phyloP scores from a whole-genome alignment of 2,329 filamentous ascomycete genomes.

The Aciculosporium take region DNA sequence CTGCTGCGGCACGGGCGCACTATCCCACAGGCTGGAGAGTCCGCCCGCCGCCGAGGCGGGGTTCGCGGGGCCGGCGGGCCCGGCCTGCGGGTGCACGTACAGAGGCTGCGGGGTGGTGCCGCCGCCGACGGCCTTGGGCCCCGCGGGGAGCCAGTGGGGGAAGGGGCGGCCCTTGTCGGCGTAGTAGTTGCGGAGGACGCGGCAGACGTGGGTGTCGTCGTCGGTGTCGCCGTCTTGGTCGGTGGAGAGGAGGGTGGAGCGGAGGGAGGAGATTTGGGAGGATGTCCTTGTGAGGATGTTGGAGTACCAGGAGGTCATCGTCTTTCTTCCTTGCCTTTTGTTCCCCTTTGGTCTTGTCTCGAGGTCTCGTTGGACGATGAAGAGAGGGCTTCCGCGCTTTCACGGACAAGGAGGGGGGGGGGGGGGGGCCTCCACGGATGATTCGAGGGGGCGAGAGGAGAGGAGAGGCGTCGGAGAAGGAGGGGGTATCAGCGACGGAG shows the following conservation, averaged over 20 bases:
- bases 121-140: conserved; percentile 46
- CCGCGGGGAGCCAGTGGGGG: conserved; percentile 76
- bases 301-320: conserved; percentile 71
- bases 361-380: too few species aligned
- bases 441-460: not conserved
- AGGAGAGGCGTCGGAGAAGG: not conserved
- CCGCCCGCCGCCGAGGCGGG: conserved; percentile 11
- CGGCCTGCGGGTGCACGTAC: conserved; percentile 29
- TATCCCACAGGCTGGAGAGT: conserved; percentile 47
- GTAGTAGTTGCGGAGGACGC: conserved; percentile 87
- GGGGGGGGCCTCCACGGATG: not conserved
- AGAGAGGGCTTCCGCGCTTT: too few species aligned
- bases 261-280: conserved; percentile 49
- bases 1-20: conserved; percentile 15
- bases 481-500: too few species aligned
- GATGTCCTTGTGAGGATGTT: conserved; percentile 53
- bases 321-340: too few species aligned
- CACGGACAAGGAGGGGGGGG: too few species aligned
- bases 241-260: conserved; percentile 53
- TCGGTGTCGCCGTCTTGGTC: conserved; percentile 60
- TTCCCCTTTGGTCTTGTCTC: too few species aligned
- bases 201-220: conserved; percentile 89
- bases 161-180: conserved; percentile 69
- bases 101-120: conserved; percentile 39
- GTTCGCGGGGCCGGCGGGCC: conserved; percentile 14